Conservation (phyloP, 2,329 filamentous ascomycete species). For the Apiospora marii region DNA sequence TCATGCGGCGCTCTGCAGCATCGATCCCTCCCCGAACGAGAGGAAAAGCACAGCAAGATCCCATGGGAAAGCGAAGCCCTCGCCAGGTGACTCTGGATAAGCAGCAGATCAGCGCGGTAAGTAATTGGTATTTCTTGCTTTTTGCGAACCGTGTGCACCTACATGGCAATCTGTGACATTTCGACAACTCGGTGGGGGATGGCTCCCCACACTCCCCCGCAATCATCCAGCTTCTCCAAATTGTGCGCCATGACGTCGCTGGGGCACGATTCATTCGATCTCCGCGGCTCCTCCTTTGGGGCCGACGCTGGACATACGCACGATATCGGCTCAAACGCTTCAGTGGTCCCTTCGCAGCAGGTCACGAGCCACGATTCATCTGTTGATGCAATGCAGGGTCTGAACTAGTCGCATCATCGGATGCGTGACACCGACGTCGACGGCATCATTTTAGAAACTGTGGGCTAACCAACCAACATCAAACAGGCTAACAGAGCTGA, state of each 20-base stretch:
- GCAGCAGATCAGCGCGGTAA: neutral
- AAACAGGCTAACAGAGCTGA: neutral
- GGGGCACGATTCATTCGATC: neutral
- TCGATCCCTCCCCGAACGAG: neutral
- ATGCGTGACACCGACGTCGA: neutral
- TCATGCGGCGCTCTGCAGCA: constrained; percentile 11
- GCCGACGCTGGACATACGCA: neutral
- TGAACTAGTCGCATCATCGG: neutral
- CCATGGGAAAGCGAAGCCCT: neutral
- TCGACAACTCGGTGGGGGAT: neutral
- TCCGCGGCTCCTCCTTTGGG: neutral
- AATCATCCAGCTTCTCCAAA: constrained; percentile 3
- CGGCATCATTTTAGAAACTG: neutral
- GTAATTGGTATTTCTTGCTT: neutral
- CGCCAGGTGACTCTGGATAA: neutral
- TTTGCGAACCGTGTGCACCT: neutral
- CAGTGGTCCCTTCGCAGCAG: neutral
- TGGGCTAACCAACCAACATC: neutral
- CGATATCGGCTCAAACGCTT: neutral
- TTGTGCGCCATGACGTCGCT: constrained; percentile 12
- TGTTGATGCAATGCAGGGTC: neutral
- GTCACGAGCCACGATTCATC: neutral
- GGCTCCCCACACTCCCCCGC: constrained; percentile 7
- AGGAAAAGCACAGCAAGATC: neutral
- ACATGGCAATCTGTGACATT: neutral